Evolutionary conservation across 1,284 basidiomycete genomes (phyloP).

Genomic region (Flammula alnicola): DNA sequence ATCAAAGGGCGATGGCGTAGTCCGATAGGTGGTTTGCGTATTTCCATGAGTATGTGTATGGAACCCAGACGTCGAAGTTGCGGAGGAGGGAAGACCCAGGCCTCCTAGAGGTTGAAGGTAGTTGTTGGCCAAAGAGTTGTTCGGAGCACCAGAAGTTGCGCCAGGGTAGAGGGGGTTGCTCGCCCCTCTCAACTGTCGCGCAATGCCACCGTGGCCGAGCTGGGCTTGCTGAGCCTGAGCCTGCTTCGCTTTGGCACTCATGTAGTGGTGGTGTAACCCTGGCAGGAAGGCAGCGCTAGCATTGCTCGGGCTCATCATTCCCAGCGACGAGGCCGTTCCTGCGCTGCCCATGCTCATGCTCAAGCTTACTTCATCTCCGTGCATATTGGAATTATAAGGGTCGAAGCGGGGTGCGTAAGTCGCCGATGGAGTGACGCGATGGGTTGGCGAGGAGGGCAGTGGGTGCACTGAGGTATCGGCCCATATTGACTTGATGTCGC

Average conservation of each 20-base stretch:
- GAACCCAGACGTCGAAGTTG: constrained; percentile 24
- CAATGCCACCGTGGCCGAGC: constrained; percentile 31
- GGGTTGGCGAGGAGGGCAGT: constrained; percentile 34
- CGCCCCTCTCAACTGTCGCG: constrained; percentile 31
- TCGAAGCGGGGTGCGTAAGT: constrained; percentile 35
- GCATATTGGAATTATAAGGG: too few relatives aligned
- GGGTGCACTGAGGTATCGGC: constrained; percentile 41
- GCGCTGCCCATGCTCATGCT: constrained; percentile 42
- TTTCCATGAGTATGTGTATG: constrained; percentile 40
- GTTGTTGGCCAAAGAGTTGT: constrained; percentile 31
- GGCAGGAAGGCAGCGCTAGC: constrained; percentile 81
- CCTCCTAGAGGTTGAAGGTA: constrained; percentile 30
- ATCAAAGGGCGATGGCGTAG: constrained; percentile 46
- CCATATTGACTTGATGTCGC: constrained; percentile 79
- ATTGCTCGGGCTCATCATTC: constrained; percentile 58
- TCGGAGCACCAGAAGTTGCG: background rate
- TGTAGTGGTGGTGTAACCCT: constrained; percentile 63
- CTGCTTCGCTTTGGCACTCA: constrained; percentile 52
- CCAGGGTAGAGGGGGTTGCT: constrained; percentile 31
- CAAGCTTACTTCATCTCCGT: constrained; percentile 34
- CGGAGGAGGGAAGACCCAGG: constrained; percentile 30
- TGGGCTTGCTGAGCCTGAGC: constrained; percentile 36
- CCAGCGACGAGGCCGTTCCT: constrained; percentile 30
- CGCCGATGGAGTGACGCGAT: too few relatives aligned
- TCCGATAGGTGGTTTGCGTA: constrained; percentile 39